Base-by-base conservation (phyloP, 2,329 filamentous ascomycete species). In the Akanthomyces dipterigenus region DNA sequence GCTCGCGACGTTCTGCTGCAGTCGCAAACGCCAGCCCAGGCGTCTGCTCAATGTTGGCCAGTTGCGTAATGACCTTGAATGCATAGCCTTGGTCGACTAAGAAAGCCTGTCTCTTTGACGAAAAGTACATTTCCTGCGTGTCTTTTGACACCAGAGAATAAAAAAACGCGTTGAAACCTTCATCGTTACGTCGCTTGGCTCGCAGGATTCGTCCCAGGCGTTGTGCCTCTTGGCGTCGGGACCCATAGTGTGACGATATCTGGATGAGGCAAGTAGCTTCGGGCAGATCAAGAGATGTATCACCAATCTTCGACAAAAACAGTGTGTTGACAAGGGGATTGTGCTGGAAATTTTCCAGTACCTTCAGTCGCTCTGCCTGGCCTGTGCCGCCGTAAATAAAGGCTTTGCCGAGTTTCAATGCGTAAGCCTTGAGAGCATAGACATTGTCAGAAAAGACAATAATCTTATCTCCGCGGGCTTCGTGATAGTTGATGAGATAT, bases 381-480 rank as follows among this genome's bases (percentile, higher is more conserved):
- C 86, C 85, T 0, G 95, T 99, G 62, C 88, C 90, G 55, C 95
- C 95, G 69, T 91, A 96, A 67, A 99, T 96, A 72, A 88, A 97
- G 0, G 90, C 89, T 72, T 96, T 97, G 53, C 84, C 84, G 42
- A 98, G 79, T 67, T 92, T 93, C 28, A 86, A 80, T 3, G 95
- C 93, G 70, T 98, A 96, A 45, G 87, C 84, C 67, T 93, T 85
- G 34, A 99, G 79, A 0, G 95, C 93, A 70, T 95, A 98, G 45
- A 99, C 91, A 67, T 98, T 97, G 73, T 99, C 95, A 0, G 92
- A 96, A 73, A 98, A 98, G 48, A 99, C 93, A 65, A 98, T 98
- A 67, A 98, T 92, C 76, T 98, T 98, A 78, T 98, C 95, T 36
- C 95, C 93, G 63, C 95, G 85, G 60, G 87, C 88, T 75, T 98